Percentiles rank a stretch among this genome's conserved stretches.
These are phyloP conservation scores for Yarrowia yakushimensis DNA, from an alignment of 805 yeast genomes.

Conservation along the genomic window DNA sequence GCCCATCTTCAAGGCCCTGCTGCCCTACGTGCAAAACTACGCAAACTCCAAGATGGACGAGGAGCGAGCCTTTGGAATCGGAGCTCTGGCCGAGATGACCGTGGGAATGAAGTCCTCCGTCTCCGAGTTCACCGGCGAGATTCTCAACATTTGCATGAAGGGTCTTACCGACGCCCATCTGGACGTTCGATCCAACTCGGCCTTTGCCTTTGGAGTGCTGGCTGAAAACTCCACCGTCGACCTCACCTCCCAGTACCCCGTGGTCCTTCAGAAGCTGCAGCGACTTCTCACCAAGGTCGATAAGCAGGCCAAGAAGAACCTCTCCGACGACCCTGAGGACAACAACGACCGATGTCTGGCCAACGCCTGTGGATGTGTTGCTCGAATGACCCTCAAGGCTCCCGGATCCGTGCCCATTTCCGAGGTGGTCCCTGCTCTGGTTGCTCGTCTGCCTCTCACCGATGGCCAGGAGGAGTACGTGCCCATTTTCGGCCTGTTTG, in stretches of 20 bases:
- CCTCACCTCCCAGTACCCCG: slow-evolving; percentile 59
- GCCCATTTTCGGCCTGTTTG: slow-evolving; percentile 77
- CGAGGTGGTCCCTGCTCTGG: slow-evolving; percentile 68
- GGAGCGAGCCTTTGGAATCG: slow-evolving; percentile 80
- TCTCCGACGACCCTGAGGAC: slow-evolving; percentile 66
- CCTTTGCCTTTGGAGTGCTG: slow-evolving; percentile 88
- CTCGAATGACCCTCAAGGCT: slow-evolving; percentile 78
- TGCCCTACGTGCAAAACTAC: slow-evolving; percentile 56
- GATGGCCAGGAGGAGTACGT: slow-evolving; percentile 90
- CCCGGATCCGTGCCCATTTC: slow-evolving; percentile 68
- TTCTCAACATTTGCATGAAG: slow-evolving; percentile 65
- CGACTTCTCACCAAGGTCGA: slow-evolving; percentile 76
- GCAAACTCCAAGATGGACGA: slow-evolving; percentile 59
- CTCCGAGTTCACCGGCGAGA: slow-evolving; percentile 65
- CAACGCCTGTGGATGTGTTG: slow-evolving; percentile 96
- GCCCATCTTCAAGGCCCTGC: slow-evolving; percentile 68
- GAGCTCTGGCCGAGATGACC: slow-evolving; percentile 86
- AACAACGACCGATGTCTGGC: slow-evolving; percentile 81
- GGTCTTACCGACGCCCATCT: slow-evolving; percentile 72
- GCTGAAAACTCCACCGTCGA: slow-evolving; percentile 51
- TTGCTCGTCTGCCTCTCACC: slow-evolving; percentile 77
- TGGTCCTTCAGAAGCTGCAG: slow-evolving; percentile 63
- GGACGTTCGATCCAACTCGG: slow-evolving; percentile 92
- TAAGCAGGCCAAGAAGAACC: slow-evolving; percentile 52
- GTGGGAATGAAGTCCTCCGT: slow-evolving; percentile 60